Percentiles rank a stretch among this genome's conserved stretches.
These are phyloP conservation scores for Erysimum cheiranthoides DNA, from an alignment of 345 rosid genomes.

Conservation along the genomic window DNA sequence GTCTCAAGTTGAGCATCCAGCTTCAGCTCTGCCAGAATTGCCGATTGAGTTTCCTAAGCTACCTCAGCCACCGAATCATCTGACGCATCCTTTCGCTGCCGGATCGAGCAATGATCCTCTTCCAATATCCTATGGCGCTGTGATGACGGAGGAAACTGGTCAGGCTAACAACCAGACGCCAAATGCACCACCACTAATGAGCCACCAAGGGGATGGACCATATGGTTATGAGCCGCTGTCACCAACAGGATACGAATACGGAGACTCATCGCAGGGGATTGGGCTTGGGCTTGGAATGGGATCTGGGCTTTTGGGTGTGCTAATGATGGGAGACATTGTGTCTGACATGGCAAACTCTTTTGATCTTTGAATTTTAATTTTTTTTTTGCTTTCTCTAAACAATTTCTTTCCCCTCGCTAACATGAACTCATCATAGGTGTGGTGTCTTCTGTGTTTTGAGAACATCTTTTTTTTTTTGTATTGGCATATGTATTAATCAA, in stretches of 20 bases:
- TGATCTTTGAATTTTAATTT: slow-evolving; percentile 20
- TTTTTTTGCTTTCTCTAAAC: background rate
- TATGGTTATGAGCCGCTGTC: slow-evolving; percentile 24
- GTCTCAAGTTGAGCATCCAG: background rate
- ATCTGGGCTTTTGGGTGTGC: slow-evolving; percentile 71
- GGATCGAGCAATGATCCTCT: background rate
- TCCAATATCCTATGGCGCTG: slow-evolving; percentile 6
- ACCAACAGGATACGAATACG: slow-evolving; percentile 44
- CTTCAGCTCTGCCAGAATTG: slow-evolving; percentile 28
- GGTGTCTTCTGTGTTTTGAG: background rate
- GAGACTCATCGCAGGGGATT: slow-evolving; percentile 48
- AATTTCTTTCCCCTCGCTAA: background rate
- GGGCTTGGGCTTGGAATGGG: slow-evolving; percentile 59
- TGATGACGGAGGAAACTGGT: background rate
- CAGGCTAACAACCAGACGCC: background rate
- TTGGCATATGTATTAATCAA: too few relatives aligned
- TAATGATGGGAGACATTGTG: slow-evolving; percentile 68
- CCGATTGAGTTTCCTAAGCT: background rate
- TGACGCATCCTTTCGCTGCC: background rate
- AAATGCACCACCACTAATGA: background rate
- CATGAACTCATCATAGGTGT: background rate
- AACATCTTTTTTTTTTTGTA: too few relatives aligned
- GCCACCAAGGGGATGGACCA: slow-evolving; percentile 14
- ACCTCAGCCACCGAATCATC: background rate
- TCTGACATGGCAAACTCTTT: slow-evolving; percentile 55